These are phyloP conservation scores for Purpureocillium lavendulum DNA, from an alignment of 2,329 filamentous ascomycete genomes.

Conservation along the genomic window DNA sequence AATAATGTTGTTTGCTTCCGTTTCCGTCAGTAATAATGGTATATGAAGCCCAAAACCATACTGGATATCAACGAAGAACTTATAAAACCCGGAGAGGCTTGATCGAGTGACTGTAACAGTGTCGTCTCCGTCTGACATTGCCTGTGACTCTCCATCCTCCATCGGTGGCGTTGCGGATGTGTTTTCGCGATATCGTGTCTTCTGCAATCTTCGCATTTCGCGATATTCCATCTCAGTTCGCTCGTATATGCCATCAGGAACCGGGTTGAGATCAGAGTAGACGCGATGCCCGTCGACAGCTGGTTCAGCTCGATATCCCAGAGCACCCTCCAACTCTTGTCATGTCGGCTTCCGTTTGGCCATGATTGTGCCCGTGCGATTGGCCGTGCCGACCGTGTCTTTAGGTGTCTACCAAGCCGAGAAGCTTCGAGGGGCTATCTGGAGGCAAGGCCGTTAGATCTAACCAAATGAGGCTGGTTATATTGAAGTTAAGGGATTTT, in stretches of 20 bases:
- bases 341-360: constrained; percentile 2
- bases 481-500: too few relatives aligned
- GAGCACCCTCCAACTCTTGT: constrained; percentile 1
- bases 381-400: background rate
- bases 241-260: constrained; percentile 1
- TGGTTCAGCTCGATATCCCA: constrained; percentile 1
- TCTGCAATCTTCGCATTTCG: background rate
- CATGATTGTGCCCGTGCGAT: constrained; percentile 1
- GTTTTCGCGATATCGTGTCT: background rate
- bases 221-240: constrained; percentile 3
- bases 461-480: too few relatives aligned
- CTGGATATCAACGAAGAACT: constrained; percentile 1
- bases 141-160: background rate
- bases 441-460: too few relatives aligned
- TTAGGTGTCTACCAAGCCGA: too few relatives aligned
- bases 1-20: background rate
- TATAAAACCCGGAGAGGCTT: background rate
- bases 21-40: constrained; percentile 1
- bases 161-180: too few relatives aligned
- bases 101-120: background rate
- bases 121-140: background rate
- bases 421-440: too few relatives aligned
- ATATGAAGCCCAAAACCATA: constrained; percentile 1
- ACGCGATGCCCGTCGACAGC: background rate
- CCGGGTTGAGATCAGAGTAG: constrained; percentile 1